phyloP scores from a whole-genome alignment of 2,329 filamentous ascomycete species.

The Xylariaceae sp. region DNA sequence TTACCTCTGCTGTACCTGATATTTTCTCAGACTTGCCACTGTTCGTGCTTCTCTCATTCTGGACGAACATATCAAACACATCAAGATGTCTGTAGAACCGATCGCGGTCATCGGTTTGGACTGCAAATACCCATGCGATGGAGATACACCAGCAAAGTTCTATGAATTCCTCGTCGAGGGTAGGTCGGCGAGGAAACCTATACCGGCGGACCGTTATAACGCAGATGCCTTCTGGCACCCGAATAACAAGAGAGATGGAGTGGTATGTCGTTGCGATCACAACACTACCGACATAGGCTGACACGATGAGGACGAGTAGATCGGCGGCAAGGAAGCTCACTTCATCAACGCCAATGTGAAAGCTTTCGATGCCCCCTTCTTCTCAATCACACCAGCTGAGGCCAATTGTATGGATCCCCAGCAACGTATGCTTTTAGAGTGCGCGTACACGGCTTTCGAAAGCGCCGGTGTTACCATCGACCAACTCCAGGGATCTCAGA shows the following conservation, averaged over 20 bases:
- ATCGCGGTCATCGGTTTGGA: constrained; percentile 27
- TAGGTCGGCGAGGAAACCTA: constrained; percentile 23
- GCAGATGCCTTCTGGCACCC: constrained; percentile 30
- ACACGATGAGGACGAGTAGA: constrained; percentile 6
- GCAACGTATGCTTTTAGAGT: constrained; percentile 15
- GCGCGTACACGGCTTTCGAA: constrained; percentile 16
- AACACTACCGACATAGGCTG: background rate
- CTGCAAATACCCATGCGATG: constrained; percentile 26
- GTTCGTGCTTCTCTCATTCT: no score
- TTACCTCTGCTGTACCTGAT: no score
- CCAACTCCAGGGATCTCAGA: constrained; percentile 1
- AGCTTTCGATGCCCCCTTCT: constrained; percentile 19
- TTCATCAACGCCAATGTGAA: constrained; percentile 14
- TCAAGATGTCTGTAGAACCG: no score
- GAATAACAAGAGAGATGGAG: constrained; percentile 24
- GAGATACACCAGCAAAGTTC: constrained; percentile 24
- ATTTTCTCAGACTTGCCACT: no score
- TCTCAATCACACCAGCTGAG: constrained; percentile 18
- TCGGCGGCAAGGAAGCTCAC: constrained; percentile 17
- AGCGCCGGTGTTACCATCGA: constrained; percentile 7
- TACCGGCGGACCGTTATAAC: constrained; percentile 29
- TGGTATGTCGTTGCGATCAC: constrained; percentile 20
- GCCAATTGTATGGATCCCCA: constrained; percentile 17
- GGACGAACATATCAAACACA: no score
- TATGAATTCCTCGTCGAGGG: constrained; percentile 27